Percentiles rank a stretch among this genome's conserved stretches.
Conservation (phyloP, 805 yeast genomes). For the Candida maris region DNA sequence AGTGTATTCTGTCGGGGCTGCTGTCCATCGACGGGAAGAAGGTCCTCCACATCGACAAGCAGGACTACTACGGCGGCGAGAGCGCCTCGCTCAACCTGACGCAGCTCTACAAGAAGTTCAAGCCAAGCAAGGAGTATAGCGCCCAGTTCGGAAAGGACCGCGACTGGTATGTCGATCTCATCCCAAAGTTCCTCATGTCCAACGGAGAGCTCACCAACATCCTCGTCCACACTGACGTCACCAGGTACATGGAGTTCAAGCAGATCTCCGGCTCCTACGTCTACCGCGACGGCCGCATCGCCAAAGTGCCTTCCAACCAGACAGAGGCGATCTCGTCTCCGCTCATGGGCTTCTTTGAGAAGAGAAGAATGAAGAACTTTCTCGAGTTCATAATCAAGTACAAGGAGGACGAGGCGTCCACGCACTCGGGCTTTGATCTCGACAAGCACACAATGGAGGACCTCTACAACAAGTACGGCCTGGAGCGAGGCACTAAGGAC, state of each 20-base stretch:
- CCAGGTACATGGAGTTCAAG: constrained; percentile 92
- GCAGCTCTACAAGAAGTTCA: constrained; percentile 77
- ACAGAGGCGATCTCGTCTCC: constrained; percentile 88
- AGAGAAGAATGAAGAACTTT: constrained; percentile 89
- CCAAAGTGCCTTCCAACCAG: constrained; percentile 92
- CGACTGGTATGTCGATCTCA: constrained; percentile 96
- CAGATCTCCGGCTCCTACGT: constrained; percentile 96
- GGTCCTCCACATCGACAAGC: constrained; percentile 93
- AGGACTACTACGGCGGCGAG: constrained; percentile 94
- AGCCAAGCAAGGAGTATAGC: constrained; percentile 72
- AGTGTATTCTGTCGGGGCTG: constrained; percentile 90
- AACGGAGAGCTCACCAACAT: constrained; percentile 96
- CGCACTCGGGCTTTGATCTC: constrained; percentile 83
- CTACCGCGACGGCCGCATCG: constrained; percentile 82
- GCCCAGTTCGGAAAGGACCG: constrained; percentile 81
- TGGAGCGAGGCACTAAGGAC: constrained; percentile 90
- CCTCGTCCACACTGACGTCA: constrained; percentile 91
- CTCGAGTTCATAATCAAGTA: constrained; percentile 83
- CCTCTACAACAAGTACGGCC: constrained; percentile 81
- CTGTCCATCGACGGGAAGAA: constrained; percentile 97
- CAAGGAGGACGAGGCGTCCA: constrained; percentile 69
- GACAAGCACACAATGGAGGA: constrained; percentile 90
- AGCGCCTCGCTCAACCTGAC: constrained; percentile 78
- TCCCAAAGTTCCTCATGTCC: constrained; percentile 96
- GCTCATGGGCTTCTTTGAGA: constrained; percentile 93